Conservation (phyloP, 2,329 filamentous ascomycete genomes). For the Pseudocercospora fijiensis region DNA sequence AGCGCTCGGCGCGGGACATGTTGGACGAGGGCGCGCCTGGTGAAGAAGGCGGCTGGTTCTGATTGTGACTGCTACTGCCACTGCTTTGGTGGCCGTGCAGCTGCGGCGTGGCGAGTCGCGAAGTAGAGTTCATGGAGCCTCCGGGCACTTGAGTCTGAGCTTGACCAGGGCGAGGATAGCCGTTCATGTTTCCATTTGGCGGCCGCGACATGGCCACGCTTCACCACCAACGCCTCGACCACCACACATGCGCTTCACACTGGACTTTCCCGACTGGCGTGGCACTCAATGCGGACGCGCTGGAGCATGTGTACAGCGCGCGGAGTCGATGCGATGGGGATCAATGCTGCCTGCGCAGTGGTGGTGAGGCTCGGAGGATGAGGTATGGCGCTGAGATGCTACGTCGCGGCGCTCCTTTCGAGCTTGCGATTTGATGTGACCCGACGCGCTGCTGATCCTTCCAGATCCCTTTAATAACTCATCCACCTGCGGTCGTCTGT, state of each 20-base stretch:
- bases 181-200: conserved; percentile 8
- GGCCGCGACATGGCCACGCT: conserved; percentile 10
- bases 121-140: background rate
- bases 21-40: conserved; percentile 8
- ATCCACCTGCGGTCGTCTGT: background rate
- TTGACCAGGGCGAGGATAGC: conserved; percentile 7
- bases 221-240: background rate
- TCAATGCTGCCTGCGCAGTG: background rate
- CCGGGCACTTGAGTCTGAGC: background rate
- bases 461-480: no score
- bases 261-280: background rate
- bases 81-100: conserved; percentile 10
- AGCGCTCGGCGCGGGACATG: conserved; percentile 68
- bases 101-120: background rate
- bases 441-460: background rate
- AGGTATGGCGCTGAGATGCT: background rate
- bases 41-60: conserved; percentile 10
- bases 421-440: background rate
- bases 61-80: background rate
- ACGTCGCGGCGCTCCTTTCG: background rate
- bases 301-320: background rate
- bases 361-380: background rate
- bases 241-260: background rate
- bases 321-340: background rate
- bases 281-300: background rate